A percentile compares a stretch with the other conserved stretches of the same genome.
Conservation (phyloP, 352 stramenopile species). For the Phytophthora niederhauseri region DNA sequence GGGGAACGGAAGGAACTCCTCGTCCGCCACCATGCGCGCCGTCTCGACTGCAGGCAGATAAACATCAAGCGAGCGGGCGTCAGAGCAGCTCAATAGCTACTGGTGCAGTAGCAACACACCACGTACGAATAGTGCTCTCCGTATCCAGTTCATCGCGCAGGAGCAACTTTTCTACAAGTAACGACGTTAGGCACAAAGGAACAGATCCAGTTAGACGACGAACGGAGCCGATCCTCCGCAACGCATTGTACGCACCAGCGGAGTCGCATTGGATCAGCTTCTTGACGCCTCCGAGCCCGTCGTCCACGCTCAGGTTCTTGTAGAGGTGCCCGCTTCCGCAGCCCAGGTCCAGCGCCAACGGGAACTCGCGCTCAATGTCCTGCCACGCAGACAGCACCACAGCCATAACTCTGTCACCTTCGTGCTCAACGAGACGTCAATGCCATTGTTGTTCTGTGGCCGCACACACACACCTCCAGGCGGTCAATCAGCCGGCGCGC, state of each 20-base stretch:
- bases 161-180: conserved; percentile 66
- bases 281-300: conserved; percentile 75
- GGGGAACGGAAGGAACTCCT: conserved; percentile 95
- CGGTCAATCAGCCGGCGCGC: conserved; percentile 82
- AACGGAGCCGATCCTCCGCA: neutral
- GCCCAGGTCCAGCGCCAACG: conserved; percentile 78
- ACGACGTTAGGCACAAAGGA: neutral
- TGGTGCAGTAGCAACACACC: neutral
- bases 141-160: conserved; percentile 58
- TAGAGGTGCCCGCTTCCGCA: conserved; percentile 85
- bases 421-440: neutral
- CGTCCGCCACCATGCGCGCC: conserved; percentile 84
- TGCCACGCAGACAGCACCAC: conserved; percentile 20
- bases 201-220: neutral
- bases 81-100: neutral
- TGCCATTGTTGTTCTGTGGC: neutral
- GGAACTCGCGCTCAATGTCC: conserved; percentile 87
- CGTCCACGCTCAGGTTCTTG: conserved; percentile 77
- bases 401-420: neutral
- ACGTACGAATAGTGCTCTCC: conserved; percentile 30
- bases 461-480: conserved; percentile 50
- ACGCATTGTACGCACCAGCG: conserved; percentile 39
- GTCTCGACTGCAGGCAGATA: conserved; percentile 56
- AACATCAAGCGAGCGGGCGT: neutral
- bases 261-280: conserved; percentile 82